Percentiles rank a stretch among this genome's conserved stretches.
Conservation (phyloP, 2,329 filamentous ascomycete genomes). For the Fusarium udum region DNA sequence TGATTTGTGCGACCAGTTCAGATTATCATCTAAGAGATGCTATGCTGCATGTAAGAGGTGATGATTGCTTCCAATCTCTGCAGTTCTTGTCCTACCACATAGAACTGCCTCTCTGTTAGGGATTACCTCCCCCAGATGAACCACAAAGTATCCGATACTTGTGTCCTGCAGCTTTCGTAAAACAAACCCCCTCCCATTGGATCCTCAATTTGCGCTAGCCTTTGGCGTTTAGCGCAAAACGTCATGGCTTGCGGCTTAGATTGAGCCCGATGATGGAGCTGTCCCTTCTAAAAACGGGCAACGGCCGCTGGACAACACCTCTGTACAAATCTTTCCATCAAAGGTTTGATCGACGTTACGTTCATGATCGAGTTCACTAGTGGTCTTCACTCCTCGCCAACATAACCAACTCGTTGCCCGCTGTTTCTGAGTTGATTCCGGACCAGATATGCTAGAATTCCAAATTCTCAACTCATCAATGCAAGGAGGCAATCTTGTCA, state of each 20-base stretch:
- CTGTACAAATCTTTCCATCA: not conserved
- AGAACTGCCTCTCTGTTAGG: not conserved
- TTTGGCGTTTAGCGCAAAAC: constrained; percentile 24
- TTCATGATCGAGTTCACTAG: not conserved
- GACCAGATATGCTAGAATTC: not conserved
- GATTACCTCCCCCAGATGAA: not conserved
- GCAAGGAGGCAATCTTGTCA: constrained; percentile 30
- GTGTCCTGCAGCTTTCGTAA: constrained; percentile 35
- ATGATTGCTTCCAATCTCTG: not conserved
- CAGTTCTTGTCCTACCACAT: not conserved
- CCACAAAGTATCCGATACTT: constrained; percentile 23
- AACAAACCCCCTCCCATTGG: constrained; percentile 15
- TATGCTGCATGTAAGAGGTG: not conserved
- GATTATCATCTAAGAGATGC: not conserved
- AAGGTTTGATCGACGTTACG: not conserved
- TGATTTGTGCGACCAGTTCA: not conserved
- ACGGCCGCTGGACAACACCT: constrained; percentile 7
- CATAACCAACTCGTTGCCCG: not conserved
- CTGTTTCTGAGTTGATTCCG: not conserved
- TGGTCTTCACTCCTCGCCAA: too few species aligned
- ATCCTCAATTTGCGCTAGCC: constrained; percentile 16
- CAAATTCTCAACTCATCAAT: constrained; percentile 1
- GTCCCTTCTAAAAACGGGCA: constrained; percentile 21
- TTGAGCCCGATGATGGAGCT: constrained; percentile 27
- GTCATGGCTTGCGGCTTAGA: constrained; percentile 38